Evolutionary conservation across 2,329 filamentous ascomycete genomes (phyloP), one percentile per base, ranked within the genome.

Genomic region (Colletotrichum australisinense): DNA sequence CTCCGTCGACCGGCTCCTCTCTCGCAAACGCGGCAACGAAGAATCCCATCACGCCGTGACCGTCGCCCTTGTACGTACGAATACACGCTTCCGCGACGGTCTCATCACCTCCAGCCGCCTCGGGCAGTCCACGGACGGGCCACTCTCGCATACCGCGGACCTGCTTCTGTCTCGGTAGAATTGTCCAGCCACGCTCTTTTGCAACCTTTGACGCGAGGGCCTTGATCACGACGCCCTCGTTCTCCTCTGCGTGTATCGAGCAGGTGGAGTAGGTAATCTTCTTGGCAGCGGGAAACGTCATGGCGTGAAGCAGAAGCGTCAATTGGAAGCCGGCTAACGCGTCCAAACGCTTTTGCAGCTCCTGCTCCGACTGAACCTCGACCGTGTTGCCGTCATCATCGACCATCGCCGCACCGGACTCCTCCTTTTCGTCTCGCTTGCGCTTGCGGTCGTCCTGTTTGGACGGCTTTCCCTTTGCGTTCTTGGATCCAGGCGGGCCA

Each of bases 251-350:
- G 80, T 98, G 93, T 2, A 98, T 85, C 0, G 96, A 98, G 81
- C 97, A 99, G 0, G 97, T 98, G 42, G 95, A 98, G 81, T 98
- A 99, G 0, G 94, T 95, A 56, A 98, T 92, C 76, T 91, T 92
- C 14, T 81, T 88, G 0, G 94, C 95, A 1, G 88, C 86, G 0
- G 95, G 93, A 77, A 98, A 99, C 26, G 85, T 83, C 83, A 98
- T 93, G 0, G 97, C 95, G 80, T 98, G 97, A 59, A 93, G 88
- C 2, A 99, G 86, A 12, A 98, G 90, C 30, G 90, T 90, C 6
- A 95, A 88, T 82, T 99, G 97, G 77, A 98, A 97, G 2, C 89
- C 88, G 0, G 95, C 92, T 1, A 99, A 87, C 5, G 94, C 92
- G 16, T 88, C 86, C 16, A 98, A 86, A 3, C 96, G 90, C 7